Evolutionary conservation across 176 grass and related monocot species (phyloP).

Genomic region (Oryza glumipatula): DNA sequence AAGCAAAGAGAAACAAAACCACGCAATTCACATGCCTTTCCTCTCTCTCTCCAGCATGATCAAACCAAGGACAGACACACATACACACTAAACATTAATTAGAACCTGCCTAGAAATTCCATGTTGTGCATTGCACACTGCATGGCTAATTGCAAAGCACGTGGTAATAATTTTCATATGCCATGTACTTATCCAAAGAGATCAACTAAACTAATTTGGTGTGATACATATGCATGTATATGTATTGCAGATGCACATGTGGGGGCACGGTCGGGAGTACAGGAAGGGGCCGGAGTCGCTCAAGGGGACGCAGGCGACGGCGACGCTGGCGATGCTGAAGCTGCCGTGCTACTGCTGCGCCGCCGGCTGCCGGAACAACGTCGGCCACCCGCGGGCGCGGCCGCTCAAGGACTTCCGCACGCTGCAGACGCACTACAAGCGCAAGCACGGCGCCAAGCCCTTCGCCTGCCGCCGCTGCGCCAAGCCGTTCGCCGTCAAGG

Average conservation of each 20-base stretch:
- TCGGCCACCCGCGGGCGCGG: slow-evolving; percentile 68
- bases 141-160: not conserved
- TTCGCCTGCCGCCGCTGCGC: slow-evolving; percentile 85
- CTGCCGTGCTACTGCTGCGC: slow-evolving; percentile 96
- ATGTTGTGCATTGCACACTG: not conserved
- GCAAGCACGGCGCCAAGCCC: slow-evolving; percentile 83
- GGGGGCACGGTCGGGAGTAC: slow-evolving; percentile 96
- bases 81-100: not conserved
- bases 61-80: not conserved
- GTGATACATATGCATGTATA: not conserved
- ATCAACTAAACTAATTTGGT: too few relatives aligned
- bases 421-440: slow-evolving; percentile 96
- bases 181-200: not conserved
- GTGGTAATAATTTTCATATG: too few relatives aligned
- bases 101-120: slow-evolving; percentile 11
- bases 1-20: not conserved
- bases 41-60: not conserved
- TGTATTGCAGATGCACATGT: slow-evolving; percentile 93
- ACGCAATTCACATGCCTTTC: slow-evolving; percentile 39
- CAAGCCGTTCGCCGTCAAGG: slow-evolving; percentile 95
- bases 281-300: slow-evolving; percentile 89
- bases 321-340: slow-evolving; percentile 71
- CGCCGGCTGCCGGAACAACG: slow-evolving; percentile 80
- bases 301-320: slow-evolving; percentile 61
- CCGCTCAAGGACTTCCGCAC: slow-evolving; percentile 98